A percentile compares a stretch with the other conserved stretches of the same genome.
phyloP scores from a whole-genome alignment of 2,329 filamentous ascomycete genomes.

The Alternaria brassicicola region DNA sequence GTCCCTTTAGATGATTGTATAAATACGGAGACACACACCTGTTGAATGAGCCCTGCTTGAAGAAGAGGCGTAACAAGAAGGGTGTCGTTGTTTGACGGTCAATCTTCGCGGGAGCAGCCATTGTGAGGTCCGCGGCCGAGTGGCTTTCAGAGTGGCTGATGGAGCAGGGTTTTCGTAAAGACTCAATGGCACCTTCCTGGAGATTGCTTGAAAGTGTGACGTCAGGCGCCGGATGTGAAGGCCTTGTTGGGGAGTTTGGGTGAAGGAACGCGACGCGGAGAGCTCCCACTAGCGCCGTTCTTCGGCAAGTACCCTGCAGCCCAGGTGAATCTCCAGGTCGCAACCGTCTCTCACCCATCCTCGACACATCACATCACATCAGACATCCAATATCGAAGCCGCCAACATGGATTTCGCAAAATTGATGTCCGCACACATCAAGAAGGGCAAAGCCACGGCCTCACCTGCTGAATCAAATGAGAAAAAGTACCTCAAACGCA shows the following conservation, averaged over 20 bases:
- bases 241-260: background rate
- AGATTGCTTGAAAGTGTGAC: background rate
- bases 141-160: background rate
- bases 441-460: slow-evolving; percentile 70
- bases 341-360: background rate
- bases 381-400: background rate
- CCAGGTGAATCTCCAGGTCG: slow-evolving; percentile 11
- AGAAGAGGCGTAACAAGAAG: slow-evolving; percentile 86
- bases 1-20: background rate
- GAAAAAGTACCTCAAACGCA: slow-evolving; percentile 80
- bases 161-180: background rate
- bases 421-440: slow-evolving; percentile 90
- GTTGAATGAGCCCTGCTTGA: slow-evolving; percentile 75
- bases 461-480: slow-evolving; percentile 40
- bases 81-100: slow-evolving; percentile 76
- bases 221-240: slow-evolving; percentile 1
- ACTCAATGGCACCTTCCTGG: background rate
- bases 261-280: slow-evolving; percentile 24
- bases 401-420: slow-evolving; percentile 88
- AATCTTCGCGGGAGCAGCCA: slow-evolving; percentile 52
- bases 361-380: background rate
- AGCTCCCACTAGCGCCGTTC: slow-evolving; percentile 28
- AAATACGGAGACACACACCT: slow-evolving; percentile 53
- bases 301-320: slow-evolving; percentile 15
- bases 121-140: slow-evolving; percentile 23